Percentiles rank a stretch among this genome's conserved stretches.
These are phyloP conservation scores for Emmonsiellopsis sp. DNA, from an alignment of 2,329 filamentous ascomycete genomes.

Conservation along the genomic window DNA sequence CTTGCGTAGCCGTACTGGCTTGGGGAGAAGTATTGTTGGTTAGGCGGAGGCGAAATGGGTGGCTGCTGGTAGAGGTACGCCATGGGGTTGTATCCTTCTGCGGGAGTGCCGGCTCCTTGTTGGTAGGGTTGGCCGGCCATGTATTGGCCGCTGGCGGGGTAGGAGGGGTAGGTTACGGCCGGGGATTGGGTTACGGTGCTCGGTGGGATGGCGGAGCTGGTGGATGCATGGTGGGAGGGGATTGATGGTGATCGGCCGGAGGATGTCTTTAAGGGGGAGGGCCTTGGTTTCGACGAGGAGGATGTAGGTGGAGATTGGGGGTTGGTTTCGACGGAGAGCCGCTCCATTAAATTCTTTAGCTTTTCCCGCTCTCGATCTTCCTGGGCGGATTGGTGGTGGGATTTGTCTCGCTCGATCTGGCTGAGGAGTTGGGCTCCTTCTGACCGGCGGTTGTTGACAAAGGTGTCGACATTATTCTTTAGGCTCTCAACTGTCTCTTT, in stretches of 20 bases:
- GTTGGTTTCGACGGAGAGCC: slow-evolving; percentile 71
- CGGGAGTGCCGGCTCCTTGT: slow-evolving; percentile 32
- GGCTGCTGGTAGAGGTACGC: slow-evolving; percentile 35
- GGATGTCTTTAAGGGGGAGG: slow-evolving; percentile 22
- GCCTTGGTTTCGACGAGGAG: slow-evolving; percentile 31
- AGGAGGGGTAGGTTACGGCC: slow-evolving; percentile 16
- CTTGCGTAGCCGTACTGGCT: slow-evolving; percentile 26
- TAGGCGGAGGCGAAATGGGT: slow-evolving; percentile 35
- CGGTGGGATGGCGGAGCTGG: slow-evolving; percentile 3
- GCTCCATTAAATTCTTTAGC: slow-evolving; percentile 82
- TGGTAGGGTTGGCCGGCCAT: slow-evolving; percentile 26
- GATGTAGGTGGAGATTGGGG: slow-evolving; percentile 37
- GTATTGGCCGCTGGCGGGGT: slow-evolving; percentile 20
- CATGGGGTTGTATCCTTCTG: slow-evolving; percentile 43
- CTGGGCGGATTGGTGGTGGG: slow-evolving; percentile 46
- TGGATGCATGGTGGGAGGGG: slow-evolving; percentile 30
- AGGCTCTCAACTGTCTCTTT: slow-evolving; percentile 85
- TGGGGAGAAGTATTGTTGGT: slow-evolving; percentile 30
- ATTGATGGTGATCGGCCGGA: slow-evolving; percentile 23
- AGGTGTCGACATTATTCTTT: slow-evolving; percentile 91
- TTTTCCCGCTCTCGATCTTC: slow-evolving; percentile 82
- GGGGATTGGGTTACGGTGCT: not conserved
- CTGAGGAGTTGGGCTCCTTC: slow-evolving; percentile 85
- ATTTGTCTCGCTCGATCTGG: slow-evolving; percentile 74
- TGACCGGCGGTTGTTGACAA: slow-evolving; percentile 86